Evolutionary conservation across 1,284 basidiomycete species (phyloP), one percentile per base, ranked within the genome.

Genomic region (Chalciporus sp.): DNA sequence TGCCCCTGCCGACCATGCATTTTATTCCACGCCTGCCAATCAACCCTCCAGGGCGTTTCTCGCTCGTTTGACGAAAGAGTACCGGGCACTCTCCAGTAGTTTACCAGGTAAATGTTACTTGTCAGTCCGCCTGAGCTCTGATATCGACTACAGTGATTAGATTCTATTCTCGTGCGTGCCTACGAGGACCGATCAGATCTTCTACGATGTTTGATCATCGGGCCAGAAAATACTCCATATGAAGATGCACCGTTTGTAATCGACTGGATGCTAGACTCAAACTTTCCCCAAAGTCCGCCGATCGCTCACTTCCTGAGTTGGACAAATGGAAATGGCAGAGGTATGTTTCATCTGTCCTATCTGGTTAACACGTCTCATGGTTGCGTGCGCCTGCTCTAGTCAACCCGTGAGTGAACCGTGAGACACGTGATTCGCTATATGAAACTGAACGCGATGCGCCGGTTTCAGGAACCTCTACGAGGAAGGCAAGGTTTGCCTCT

Each of bases 401-500:
- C n/a, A 90, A 90, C 66, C 87, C 88, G 85, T 88, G 69, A 72
- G 86, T 64, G n/a, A 49, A 53, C 42, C 28, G 11, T 23, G n/a
- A 47, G 33, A 7, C 14, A 43, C 28, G 8, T 35, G 42, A 26
- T 10, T 37, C 14, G 33, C 17, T 16, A 33, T 49, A n/a, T n/a
- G n/a, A 52, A 56, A 45, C 23, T 27, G 48, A 50, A 51, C 51
- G 4, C 3, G 11, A 3, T 27, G 19, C 50, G 28, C 44, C 39
- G 40, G 19, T 33, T 52, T 40, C 57, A 89, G 86, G 26, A 97
- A 98, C 72, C 74, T 97, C 46, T 98, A 98, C 64, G 94, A 96
- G 67, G 95, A 98, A 62, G 94, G 94, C 42, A 96, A 96, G 71
- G 94, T 98, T 39, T 98, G 95, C 66, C 71, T 98, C 47, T 95